phyloP scores from a whole-genome alignment of 208 protist species.

The Phytomonas serpens region DNA sequence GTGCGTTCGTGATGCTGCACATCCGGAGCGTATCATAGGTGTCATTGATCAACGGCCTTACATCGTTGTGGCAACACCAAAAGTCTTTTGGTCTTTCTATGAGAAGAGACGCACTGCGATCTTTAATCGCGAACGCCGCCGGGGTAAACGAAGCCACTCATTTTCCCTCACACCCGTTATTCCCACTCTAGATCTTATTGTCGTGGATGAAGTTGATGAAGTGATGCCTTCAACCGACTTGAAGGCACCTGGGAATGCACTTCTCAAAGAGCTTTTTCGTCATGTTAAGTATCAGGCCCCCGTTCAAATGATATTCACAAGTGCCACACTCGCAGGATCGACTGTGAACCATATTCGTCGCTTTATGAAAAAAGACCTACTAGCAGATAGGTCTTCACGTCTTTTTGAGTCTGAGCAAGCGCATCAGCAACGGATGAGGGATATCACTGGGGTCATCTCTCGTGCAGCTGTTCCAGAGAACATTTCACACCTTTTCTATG shows the following conservation, averaged over 20 bases:
- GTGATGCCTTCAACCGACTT: conserved; percentile 63
- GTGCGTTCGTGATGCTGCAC: conserved; percentile 32
- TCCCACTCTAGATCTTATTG: conserved; percentile 61
- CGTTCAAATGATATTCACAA: conserved; percentile 82
- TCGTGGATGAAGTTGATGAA: conserved; percentile 86
- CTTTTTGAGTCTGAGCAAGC: conserved; percentile 51
- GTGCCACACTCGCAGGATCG: conserved; percentile 74
- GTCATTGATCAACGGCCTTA: conserved; percentile 71
- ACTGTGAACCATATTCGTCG: conserved; percentile 83
- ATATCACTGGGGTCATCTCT: conserved; percentile 31
- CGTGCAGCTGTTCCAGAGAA: conserved; percentile 48
- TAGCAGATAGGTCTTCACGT: conserved; percentile 50
- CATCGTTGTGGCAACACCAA: conserved; percentile 69
- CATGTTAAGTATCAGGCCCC: conserved; percentile 85
- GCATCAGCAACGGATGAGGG: conserved; percentile 9
- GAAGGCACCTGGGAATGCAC: conserved; percentile 58
- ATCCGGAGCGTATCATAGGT: conserved; percentile 23
- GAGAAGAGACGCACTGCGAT: conserved; percentile 40
- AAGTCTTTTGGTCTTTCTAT: conserved; percentile 69
- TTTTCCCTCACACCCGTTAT: conserved; percentile 67
- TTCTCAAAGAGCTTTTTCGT: conserved; percentile 77
- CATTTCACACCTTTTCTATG: conserved; percentile 77
- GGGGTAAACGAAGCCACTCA: conserved; percentile 37
- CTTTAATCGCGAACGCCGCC: conserved; percentile 25
- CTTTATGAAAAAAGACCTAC: conserved; percentile 85